Conservation (phyloP, 1,284 basidiomycete species). For the Cryptococcus sp. region DNA sequence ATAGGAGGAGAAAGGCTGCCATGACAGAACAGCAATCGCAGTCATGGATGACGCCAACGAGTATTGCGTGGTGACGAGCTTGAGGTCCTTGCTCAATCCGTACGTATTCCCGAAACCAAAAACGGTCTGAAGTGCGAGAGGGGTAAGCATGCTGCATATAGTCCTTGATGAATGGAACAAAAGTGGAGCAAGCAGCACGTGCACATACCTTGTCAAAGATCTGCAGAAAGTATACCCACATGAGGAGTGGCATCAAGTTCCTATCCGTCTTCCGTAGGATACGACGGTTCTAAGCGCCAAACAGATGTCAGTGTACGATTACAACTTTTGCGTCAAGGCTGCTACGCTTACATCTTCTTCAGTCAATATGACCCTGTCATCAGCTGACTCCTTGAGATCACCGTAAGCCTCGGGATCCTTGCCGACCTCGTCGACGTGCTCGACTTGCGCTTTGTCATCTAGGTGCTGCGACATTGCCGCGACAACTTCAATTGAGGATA, state of each 20-base stretch:
- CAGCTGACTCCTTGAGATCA: too few species aligned
- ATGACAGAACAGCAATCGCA: conserved; percentile 24
- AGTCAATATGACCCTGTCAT: not conserved
- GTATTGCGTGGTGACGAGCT: conserved; percentile 20
- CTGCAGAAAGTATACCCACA: conserved; percentile 28
- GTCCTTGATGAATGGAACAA: too few species aligned
- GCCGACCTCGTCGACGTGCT: too few species aligned
- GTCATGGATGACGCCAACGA: conserved; percentile 24
- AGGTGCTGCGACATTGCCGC: too few species aligned
- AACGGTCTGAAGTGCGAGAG: conserved; percentile 4
- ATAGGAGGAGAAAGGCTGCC: conserved; percentile 33
- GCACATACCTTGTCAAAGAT: conserved; percentile 11
- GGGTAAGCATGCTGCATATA: too few species aligned
- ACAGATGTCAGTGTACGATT: not conserved
- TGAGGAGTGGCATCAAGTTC: conserved; percentile 30
- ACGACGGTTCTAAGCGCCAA: conserved; percentile 2
- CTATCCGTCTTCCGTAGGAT: conserved; percentile 29
- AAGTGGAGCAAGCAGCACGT: too few species aligned
- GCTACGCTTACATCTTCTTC: conserved; percentile 3
- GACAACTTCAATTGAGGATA: too few species aligned
- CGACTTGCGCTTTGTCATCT: too few species aligned
- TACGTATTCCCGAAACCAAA: conserved; percentile 32
- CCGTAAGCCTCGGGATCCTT: too few species aligned
- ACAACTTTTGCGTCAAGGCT: too few species aligned
- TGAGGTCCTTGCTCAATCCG: conserved; percentile 25